Evolutionary conservation across 306 rosid species (phyloP), one percentile per base, ranked within the genome.

Genomic region (Urtica urens): DNA sequence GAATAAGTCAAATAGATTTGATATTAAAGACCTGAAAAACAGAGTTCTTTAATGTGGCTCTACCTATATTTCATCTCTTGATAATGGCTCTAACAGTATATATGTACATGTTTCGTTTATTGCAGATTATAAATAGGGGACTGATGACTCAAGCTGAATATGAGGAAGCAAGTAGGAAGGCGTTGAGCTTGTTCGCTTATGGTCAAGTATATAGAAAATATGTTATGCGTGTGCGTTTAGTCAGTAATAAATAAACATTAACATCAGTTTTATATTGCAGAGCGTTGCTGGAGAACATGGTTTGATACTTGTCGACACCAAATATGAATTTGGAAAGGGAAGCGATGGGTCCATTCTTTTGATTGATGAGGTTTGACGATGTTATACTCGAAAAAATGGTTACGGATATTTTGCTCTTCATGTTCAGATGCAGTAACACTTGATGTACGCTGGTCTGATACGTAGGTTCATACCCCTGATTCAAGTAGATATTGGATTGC

Each of bases 401-500:
- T 55, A 29, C n/a, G n/a, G n/a, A n/a, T 22, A 13, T 26, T 37
- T 25, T 27, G 29, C 21, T 37, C 5, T 40, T 20, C 54, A 35
- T 66, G 10, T 53, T 25, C 34, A 20, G 33, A 49, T 27, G 2
- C 52, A 55, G 35, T 54, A 48, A 43, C 35, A n/a, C 22, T 42
- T 30, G n/a, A 54, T 39, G 14, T 41, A 14, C 4, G 4, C 10
- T 28, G 4, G 4, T 28, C 4, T 35, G 7, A 3, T 35, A 0
- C n/a, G 0, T 54, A 90, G 97, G 92, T 90, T 48, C 97, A 90
- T 65, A 90, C 97, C 25, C 97, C 97, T 13, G 97, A 90, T 75
- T 84, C 95, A 42, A 90, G 97, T 59, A 84, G 95, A 73, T 84
- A 90, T 70, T 90, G 97, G 97, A 81, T 90, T 64, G 85, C 95